Conservation (phyloP, 768 basidiomycete genomes). For the Terana coerulea region DNA sequence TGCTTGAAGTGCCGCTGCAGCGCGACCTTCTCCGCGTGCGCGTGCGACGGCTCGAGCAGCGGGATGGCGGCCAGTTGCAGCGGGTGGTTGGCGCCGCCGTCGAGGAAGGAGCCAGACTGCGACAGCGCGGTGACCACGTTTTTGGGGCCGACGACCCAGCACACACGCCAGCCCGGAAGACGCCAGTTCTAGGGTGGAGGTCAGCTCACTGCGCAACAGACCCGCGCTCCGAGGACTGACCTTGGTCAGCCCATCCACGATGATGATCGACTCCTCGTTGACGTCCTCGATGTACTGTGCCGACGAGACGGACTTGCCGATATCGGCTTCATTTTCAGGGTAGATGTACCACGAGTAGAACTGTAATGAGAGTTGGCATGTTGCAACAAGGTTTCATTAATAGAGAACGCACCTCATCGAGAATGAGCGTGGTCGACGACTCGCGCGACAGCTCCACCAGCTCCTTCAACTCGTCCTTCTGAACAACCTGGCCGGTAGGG, state of each 20-base stretch:
- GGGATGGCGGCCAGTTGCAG: conserved; percentile 87
- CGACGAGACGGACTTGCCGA: conserved; percentile 76
- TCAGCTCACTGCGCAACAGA: background rate
- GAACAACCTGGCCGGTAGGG: conserved; percentile 87
- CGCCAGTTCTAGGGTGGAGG: conserved; percentile 73
- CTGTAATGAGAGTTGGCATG: conserved; percentile 32
- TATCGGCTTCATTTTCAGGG: conserved; percentile 69
- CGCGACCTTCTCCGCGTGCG: conserved; percentile 72
- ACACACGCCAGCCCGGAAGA: conserved; percentile 91
- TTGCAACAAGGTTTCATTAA: background rate
- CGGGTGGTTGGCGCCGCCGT: conserved; percentile 92
- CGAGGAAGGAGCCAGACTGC: conserved; percentile 92
- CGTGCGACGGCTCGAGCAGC: conserved; percentile 69
- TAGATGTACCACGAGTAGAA: conserved; percentile 98
- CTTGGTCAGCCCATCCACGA: conserved; percentile 93
- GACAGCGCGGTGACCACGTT: conserved; percentile 84
- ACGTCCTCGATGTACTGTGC: conserved; percentile 87
- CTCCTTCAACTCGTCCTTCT: conserved; percentile 79
- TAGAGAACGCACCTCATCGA: conserved; percentile 66
- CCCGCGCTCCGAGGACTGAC: conserved; percentile 39
- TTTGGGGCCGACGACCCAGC: conserved; percentile 92
- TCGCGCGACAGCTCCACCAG: conserved; percentile 72
- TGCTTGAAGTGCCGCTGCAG: conserved; percentile 87
- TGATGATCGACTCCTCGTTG: conserved; percentile 74
- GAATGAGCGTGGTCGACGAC: conserved; percentile 70